A percentile compares a stretch with the other conserved stretches of the same genome.
These are phyloP conservation scores for Polyplosphaeria fusca DNA, from an alignment of 495 filamentous ascomycete species.

Conservation along the genomic window DNA sequence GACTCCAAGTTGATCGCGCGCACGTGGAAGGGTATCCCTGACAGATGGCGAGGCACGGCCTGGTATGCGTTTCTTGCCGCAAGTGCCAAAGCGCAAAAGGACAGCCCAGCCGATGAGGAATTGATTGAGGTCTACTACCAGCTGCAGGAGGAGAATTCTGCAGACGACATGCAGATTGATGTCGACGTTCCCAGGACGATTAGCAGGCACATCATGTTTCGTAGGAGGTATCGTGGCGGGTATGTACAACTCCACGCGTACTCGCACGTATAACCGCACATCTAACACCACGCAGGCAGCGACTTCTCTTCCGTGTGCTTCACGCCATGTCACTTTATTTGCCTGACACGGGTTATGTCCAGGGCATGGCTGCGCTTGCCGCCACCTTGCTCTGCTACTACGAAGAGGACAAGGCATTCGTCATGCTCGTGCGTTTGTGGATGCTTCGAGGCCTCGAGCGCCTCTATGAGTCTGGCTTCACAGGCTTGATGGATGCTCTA, in stretches of 20 bases:
- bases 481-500: conserved; percentile 81
- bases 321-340: conserved; percentile 90
- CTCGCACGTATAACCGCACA: background rate
- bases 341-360: conserved; percentile 90
- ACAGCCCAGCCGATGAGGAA: conserved; percentile 63
- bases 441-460: conserved; percentile 78
- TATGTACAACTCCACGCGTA: conserved; percentile 13
- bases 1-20: conserved; percentile 84
- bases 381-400: conserved; percentile 95
- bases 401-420: conserved; percentile 89
- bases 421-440: conserved; percentile 94
- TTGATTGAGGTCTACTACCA: conserved; percentile 63
- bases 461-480: conserved; percentile 81
- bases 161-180: conserved; percentile 96
- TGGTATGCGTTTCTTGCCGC: conserved; percentile 92
- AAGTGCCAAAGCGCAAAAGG: conserved; percentile 65
- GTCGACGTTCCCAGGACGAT: conserved; percentile 96
- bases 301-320: conserved; percentile 87
- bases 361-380: conserved; percentile 93
- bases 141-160: conserved; percentile 66
- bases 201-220: conserved; percentile 96
- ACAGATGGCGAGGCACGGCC: conserved; percentile 88
- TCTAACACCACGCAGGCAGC: conserved; percentile 62
- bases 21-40: conserved; percentile 97
- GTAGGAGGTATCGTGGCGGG: conserved; percentile 72